A percentile compares a stretch with the other conserved stretches of the same genome.
Conservation (phyloP, 257 asterid species). For the Fraxinus quadrangulata region DNA sequence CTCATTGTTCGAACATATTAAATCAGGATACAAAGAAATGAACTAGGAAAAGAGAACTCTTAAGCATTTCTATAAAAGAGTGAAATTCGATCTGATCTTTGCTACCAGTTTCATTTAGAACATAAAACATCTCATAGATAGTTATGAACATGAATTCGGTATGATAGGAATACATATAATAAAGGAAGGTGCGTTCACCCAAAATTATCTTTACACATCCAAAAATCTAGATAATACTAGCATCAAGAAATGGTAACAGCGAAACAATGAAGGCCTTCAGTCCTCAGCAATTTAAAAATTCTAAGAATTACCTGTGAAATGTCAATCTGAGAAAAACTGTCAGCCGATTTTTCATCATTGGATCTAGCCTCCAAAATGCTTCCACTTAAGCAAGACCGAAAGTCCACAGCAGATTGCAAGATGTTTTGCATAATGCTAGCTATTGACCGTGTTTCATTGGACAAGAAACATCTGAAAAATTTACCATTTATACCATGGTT, state of each 20-base stretch:
- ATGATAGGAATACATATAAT: background rate
- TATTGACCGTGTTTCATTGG: conserved; percentile 63
- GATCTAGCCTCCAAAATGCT: conserved; percentile 41
- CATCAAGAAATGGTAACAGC: conserved; percentile 2
- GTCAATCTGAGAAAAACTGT: conserved; percentile 49
- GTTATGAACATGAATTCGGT: conserved; percentile 6
- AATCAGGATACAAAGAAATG: background rate
- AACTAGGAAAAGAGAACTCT: background rate
- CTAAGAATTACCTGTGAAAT: conserved; percentile 59
- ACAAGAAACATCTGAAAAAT: conserved; percentile 84
- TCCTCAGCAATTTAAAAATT: background rate
- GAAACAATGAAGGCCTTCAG: background rate
- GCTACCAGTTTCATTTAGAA: background rate
- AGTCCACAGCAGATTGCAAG: conserved; percentile 84
- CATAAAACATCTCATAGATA: background rate
- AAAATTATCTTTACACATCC: conserved; percentile 2
- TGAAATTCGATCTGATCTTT: background rate
- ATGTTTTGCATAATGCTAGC: conserved; percentile 64
- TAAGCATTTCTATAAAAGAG: too few relatives aligned
- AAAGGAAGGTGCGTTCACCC: background rate
- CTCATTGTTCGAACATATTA: conserved; percentile 1
- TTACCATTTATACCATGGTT: conserved; percentile 4
- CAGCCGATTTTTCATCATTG: conserved; percentile 33
- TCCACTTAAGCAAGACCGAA: conserved; percentile 64
- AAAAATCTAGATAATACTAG: background rate